Conservation (phyloP, 148 eudicot genomes). For the Mesembryanthemum crystallinum region DNA sequence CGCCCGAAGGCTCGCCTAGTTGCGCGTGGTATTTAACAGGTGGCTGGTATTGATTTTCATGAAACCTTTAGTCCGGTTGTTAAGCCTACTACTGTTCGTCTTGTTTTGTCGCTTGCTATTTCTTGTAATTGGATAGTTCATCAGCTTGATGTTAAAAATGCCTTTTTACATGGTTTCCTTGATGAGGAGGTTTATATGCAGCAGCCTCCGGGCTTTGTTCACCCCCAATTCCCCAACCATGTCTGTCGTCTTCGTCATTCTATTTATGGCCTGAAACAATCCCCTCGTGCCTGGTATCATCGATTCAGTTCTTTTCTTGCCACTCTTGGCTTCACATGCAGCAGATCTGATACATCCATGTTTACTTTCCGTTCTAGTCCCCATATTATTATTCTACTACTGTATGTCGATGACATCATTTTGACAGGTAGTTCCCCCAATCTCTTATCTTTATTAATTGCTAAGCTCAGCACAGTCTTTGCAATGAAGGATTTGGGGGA, state of each 20-base stretch:
- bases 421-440: background rate
- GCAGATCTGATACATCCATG: background rate
- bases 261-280: background rate
- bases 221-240: background rate
- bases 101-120: background rate
- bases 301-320: background rate
- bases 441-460: background rate
- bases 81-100: background rate
- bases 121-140: background rate
- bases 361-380: too few species aligned
- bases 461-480: background rate
- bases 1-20: background rate
- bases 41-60: background rate
- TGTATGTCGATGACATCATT: background rate
- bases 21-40: background rate
- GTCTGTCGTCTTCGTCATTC: background rate
- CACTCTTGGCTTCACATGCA: background rate
- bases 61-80: background rate
- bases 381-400: too few species aligned
- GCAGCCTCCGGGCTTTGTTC: background rate
- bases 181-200: background rate
- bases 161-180: background rate
- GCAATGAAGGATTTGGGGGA: background rate
- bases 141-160: background rate
- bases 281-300: background rate